Base-by-base conservation (phyloP, 306 rosid genomes). In the Heteromeles arbutifolia region DNA sequence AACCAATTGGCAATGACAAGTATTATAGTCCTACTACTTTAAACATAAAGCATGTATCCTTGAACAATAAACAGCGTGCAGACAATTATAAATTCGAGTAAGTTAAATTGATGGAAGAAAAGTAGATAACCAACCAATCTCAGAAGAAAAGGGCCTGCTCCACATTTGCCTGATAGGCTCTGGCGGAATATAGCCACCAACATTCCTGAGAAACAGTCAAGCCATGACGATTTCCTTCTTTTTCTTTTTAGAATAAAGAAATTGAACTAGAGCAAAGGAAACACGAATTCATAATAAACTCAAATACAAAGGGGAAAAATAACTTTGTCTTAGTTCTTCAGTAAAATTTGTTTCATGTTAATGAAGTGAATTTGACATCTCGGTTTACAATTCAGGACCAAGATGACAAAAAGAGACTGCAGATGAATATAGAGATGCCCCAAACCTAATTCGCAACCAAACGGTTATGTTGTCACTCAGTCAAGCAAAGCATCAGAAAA, bases 91-190 rank as follows among this genome's bases (percentile, higher is more conserved):
- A 24, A 67, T 57, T 24, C 12, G 52, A 45, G 43, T 62, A 21
- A 19, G 28, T 34, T 64, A 58, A 68, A 77, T 14, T 39, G 17
- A 32, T 34, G 54, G 76, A 62, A 77, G 64, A 75, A 63, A 59
- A 3, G 25, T 70, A 64, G 26, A 81, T 57, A 73, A 73, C 84
- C 76, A 73, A 88, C 97, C 97, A 79, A 69, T 90, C 26, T 90
- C 93, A 10, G 98, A 90, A 76, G 98, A 90, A 81, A 90, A 93
- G 37, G 70, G 80, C 70, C 88, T 89, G 81, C 87, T 84, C 86
- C 84, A 77, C 73, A 81, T 74, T 85, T 81, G 83, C 74, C 67
- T 79, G 41, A 90, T 39, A 64, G 83, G 71, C 74, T 78, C 86
- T 77, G 58, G 79, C 73, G 25, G 73, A 64, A 66, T 56, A 53